phyloP scores from a whole-genome alignment of 768 basidiomycete species.

The Rhodotorula sphaerocarpa region DNA sequence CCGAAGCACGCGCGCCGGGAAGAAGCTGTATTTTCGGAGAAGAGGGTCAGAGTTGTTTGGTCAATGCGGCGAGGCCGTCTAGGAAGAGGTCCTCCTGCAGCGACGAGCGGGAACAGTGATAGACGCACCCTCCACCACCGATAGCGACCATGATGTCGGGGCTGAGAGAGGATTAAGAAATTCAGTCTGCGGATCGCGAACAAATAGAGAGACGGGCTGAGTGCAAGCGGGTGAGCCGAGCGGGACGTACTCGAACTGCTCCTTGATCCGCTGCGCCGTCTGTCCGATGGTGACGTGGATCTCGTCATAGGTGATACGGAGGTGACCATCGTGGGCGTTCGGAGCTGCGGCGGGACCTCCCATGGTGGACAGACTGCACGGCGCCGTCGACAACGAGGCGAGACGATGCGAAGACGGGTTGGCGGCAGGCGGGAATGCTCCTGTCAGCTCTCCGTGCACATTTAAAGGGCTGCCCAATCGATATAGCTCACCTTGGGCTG shows the following conservation, averaged over 20 bases:
- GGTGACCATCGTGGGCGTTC: conserved; percentile 16
- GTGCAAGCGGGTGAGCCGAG: neutral
- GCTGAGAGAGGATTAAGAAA: too few species aligned
- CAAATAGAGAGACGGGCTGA: neutral
- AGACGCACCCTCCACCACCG: conserved; percentile 35
- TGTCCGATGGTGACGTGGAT: conserved; percentile 33
- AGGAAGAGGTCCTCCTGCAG: too few species aligned
- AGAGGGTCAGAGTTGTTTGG: neutral
- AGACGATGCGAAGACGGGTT: conserved; percentile 36
- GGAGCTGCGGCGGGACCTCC: neutral
- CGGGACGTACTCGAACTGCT: conserved; percentile 56
- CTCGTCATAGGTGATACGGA: conserved; percentile 28
- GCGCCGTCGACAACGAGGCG: conserved; percentile 26
- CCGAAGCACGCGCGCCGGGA: conserved; percentile 79
- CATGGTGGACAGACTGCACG: conserved; percentile 8
- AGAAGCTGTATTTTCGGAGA: conserved; percentile 57
- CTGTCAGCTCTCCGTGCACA: neutral
- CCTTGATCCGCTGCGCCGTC: conserved; percentile 54
- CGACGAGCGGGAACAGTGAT: too few species aligned
- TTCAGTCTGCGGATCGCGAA: too few species aligned
- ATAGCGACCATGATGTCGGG: conserved; percentile 64
- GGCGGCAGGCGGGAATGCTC: conserved; percentile 7
- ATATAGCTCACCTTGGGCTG: too few species aligned
- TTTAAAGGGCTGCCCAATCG: too few species aligned
- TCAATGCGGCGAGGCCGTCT: too few species aligned